Evolutionary conservation across 768 basidiomycete genomes (phyloP).

Genomic region (Mycena pura): DNA sequence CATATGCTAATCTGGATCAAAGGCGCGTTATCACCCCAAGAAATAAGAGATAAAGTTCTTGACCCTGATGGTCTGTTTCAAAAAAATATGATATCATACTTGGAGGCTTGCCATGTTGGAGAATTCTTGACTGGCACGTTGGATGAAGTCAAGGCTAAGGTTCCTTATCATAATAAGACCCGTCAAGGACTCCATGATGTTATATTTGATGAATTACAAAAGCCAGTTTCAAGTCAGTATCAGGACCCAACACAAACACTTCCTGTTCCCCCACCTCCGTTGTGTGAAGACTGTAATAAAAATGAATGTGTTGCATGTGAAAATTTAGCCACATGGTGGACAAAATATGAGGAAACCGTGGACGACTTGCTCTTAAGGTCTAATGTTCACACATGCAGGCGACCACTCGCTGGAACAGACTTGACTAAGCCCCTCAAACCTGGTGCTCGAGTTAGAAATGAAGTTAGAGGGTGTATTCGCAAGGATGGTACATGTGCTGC

Average conservation of each 20-base stretch:
- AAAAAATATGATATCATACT: slow-evolving; percentile 34
- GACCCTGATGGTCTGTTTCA: slow-evolving; percentile 33
- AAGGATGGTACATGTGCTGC: slow-evolving; percentile 39
- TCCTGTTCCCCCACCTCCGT: slow-evolving; percentile 28
- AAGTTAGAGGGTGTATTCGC: slow-evolving; percentile 36
- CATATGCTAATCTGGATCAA: slow-evolving; percentile 46
- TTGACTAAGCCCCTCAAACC: not conserved
- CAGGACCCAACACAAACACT: slow-evolving; percentile 31
- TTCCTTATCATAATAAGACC: not conserved
- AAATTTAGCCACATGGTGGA: slow-evolving; percentile 17
- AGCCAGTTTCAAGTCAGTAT: slow-evolving; percentile 6
- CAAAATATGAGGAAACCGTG: slow-evolving; percentile 23
- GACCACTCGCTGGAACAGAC: slow-evolving; percentile 14
- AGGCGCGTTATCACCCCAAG: slow-evolving; percentile 33
- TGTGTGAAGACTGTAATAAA: slow-evolving; percentile 14
- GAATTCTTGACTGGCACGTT: slow-evolving; percentile 35
- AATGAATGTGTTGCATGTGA: slow-evolving; percentile 32
- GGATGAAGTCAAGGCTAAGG: slow-evolving; percentile 18
- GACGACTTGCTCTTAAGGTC: slow-evolving; percentile 38
- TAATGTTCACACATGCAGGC: slow-evolving; percentile 38
- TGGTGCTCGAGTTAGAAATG: slow-evolving; percentile 1
- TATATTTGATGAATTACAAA: not conserved
- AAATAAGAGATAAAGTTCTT: slow-evolving; percentile 36
- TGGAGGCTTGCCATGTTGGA: slow-evolving; percentile 40
- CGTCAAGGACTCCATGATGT: not conserved